phyloP scores from a whole-genome alignment of 1,139 yeast species.

The Kurtzmaniella natalensis region DNA sequence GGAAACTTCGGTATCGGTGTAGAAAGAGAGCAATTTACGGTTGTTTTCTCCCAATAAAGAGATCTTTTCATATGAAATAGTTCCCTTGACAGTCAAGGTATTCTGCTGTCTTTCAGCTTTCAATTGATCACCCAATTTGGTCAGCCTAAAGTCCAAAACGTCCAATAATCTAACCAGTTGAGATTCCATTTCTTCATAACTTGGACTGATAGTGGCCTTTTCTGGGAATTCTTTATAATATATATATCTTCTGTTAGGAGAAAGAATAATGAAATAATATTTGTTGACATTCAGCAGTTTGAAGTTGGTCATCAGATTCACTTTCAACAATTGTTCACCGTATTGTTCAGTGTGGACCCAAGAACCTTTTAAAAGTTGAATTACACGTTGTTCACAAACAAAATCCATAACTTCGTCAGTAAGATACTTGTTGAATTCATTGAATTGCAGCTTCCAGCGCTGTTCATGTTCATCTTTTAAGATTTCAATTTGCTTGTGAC shows the following conservation, averaged over 20 bases:
- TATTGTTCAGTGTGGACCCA: conserved; percentile 79
- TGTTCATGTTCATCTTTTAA: conserved; percentile 31
- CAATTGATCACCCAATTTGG: conserved; percentile 36
- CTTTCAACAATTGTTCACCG: conserved; percentile 35
- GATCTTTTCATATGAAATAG: conserved; percentile 53
- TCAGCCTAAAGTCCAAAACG: conserved; percentile 39
- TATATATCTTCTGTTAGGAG: conserved; percentile 66
- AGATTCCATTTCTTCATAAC: conserved; percentile 49
- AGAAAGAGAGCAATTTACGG: conserved; percentile 49
- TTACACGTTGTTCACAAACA: conserved; percentile 74
- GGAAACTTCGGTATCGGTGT: conserved; percentile 67
- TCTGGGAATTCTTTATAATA: conserved; percentile 57
- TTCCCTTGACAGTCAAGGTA: conserved; percentile 47
- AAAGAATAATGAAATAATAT: conserved; percentile 57
- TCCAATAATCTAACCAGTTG: conserved; percentile 29
- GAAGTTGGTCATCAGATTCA: conserved; percentile 20
- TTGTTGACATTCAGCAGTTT: conserved; percentile 17
- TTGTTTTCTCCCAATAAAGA: conserved; percentile 41
- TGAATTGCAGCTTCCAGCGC: conserved; percentile 35
- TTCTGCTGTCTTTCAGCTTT: conserved; percentile 6
- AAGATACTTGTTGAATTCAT: conserved; percentile 49
- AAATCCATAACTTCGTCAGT: conserved; percentile 63
- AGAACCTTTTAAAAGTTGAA: conserved; percentile 70
- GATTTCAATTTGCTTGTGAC: conserved; percentile 50
- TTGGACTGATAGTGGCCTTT: conserved; percentile 47